A percentile compares a stretch with the other conserved stretches of the same genome.
Conservation (phyloP, 2,329 filamentous ascomycete species). For the Falciphora oryzae region DNA sequence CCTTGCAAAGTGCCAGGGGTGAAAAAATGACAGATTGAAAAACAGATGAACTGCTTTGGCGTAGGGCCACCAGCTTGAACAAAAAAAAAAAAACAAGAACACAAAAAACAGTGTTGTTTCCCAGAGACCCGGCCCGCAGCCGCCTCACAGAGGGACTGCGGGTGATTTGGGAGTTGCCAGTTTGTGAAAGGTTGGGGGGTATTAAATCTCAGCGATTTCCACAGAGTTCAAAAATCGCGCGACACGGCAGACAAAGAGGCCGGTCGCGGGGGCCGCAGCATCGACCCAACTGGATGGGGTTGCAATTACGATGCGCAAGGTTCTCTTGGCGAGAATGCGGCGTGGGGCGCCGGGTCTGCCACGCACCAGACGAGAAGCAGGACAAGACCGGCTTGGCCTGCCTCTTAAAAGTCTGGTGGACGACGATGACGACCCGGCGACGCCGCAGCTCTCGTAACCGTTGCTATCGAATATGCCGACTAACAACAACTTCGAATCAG, state of each 20-base stretch:
- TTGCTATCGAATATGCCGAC: constrained; percentile 26
- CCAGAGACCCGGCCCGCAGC: neutral
- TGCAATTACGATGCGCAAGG: constrained; percentile 8
- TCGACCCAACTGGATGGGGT: constrained; percentile 39
- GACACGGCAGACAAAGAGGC: constrained; percentile 13
- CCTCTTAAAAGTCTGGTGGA: constrained; percentile 16
- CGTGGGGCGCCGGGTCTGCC: constrained; percentile 2
- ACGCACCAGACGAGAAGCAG: neutral
- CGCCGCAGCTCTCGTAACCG: neutral
- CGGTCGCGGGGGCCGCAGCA: constrained; percentile 43
- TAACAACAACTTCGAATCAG: constrained; percentile 23
- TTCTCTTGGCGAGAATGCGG: neutral
- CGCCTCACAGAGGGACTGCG: neutral
- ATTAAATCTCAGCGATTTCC: constrained; percentile 1
- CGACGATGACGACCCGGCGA: constrained; percentile 10
- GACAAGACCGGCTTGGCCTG: constrained; percentile 1
- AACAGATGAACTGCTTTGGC: neutral
- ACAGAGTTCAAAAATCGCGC: neutral
- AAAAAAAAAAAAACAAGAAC: constrained; percentile 21
- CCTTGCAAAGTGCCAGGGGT: neutral
- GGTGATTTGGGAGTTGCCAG: neutral
- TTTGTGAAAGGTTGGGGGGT: neutral
- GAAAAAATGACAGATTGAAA: neutral
- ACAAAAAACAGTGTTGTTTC: constrained; percentile 8
- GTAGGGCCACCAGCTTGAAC: neutral